A percentile compares a stretch with the other conserved stretches of the same genome.
Conservation (phyloP, 2,329 filamentous ascomycete species). For the Apiospora saccharicola region DNA sequence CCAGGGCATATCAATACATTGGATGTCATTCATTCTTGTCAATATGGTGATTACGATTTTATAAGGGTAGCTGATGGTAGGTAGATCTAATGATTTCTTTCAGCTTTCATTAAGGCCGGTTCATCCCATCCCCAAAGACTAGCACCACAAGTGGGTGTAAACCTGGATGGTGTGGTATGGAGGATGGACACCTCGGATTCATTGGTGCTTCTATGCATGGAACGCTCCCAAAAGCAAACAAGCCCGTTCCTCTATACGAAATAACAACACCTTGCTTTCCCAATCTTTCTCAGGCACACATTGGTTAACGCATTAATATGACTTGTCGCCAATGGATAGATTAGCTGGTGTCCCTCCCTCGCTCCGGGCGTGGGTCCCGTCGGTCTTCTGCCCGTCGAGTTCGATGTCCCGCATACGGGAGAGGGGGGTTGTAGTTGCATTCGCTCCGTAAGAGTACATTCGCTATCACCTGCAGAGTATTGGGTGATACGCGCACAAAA, state of each 20-base stretch:
- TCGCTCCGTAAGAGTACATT: background rate
- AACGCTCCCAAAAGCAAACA: slow-evolving; percentile 11
- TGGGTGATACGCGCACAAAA: slow-evolving; percentile 10
- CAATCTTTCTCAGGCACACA: background rate
- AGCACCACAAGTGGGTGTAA: background rate
- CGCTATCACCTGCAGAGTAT: background rate
- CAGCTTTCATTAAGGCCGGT: background rate
- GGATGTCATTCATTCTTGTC: no score
- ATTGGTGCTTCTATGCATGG: slow-evolving; percentile 17
- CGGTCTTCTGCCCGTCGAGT: background rate
- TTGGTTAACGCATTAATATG: background rate
- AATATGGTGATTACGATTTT: no score
- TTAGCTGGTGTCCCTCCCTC: background rate
- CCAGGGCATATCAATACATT: background rate
- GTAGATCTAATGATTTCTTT: background rate
- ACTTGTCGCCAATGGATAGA: background rate
- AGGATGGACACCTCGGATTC: background rate
- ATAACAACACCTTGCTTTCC: background rate
- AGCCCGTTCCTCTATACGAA: background rate
- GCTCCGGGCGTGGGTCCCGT: background rate
- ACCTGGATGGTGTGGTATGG: background rate
- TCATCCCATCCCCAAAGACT: slow-evolving; percentile 11
- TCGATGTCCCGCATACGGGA: background rate
- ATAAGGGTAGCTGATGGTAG: background rate
- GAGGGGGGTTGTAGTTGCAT: background rate